Conservation (phyloP, 2,329 filamentous ascomycete species). For the Calonectria honghensis region DNA sequence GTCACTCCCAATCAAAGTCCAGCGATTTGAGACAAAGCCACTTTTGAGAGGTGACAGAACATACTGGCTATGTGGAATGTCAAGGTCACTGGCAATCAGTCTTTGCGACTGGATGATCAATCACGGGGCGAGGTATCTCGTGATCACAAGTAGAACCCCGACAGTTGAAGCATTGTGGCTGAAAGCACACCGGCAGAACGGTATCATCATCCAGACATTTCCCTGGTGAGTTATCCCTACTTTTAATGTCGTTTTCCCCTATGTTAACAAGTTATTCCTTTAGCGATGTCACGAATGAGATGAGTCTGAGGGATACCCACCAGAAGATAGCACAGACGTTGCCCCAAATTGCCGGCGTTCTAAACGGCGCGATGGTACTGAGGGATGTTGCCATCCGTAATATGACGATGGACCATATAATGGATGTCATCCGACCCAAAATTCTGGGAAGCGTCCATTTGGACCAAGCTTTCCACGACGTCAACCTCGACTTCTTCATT, state of each 20-base stretch:
- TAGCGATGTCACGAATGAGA: not conserved
- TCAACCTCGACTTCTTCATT: constrained; percentile 63
- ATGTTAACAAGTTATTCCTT: not conserved
- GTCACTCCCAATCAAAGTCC: not conserved
- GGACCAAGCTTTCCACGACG: constrained; percentile 55
- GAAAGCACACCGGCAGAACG: not conserved
- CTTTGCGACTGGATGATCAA: constrained; percentile 14
- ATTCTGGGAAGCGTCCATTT: constrained; percentile 59
- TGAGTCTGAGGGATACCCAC: not conserved
- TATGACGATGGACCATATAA: constrained; percentile 55
- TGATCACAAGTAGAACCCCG: no score
- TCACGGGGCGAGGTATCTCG: not conserved
- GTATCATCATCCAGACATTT: not conserved
- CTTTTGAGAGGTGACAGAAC: not conserved
- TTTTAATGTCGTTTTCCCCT: not conserved
- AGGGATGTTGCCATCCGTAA: constrained; percentile 57
- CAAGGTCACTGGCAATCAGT: not conserved
- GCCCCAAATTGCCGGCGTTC: constrained; percentile 63
- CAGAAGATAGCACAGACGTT: constrained; percentile 37
- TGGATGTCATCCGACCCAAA: constrained; percentile 58
- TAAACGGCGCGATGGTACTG: constrained; percentile 66
- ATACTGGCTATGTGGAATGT: constrained; percentile 9
- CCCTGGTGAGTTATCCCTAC: not conserved
- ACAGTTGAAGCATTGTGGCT: not conserved
- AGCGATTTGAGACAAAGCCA: not conserved